phyloP scores from a whole-genome alignment of 2,329 filamentous ascomycete genomes.

The Sphaerulina populicola region DNA sequence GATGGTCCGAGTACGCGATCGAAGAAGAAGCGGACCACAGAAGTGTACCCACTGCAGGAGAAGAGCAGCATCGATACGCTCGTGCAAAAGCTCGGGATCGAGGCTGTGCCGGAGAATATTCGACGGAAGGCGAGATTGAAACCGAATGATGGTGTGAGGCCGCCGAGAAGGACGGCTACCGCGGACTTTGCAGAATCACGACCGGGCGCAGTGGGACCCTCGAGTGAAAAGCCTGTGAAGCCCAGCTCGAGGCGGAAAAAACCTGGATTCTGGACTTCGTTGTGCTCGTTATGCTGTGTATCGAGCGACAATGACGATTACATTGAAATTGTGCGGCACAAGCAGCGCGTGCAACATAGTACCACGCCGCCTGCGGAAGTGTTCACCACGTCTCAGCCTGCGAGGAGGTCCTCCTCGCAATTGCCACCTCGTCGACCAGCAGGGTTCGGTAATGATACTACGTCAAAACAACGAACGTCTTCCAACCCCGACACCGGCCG shows the following conservation, averaged over 20 bases:
- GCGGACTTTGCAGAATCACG: constrained; percentile 13
- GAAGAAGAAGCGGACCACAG: constrained; percentile 27
- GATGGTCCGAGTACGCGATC: constrained; percentile 13
- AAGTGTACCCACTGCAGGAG: constrained; percentile 51
- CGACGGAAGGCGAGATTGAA: constrained; percentile 8
- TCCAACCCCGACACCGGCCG: constrained; percentile 28
- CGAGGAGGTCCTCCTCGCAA: constrained; percentile 2
- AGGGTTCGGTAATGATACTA: constrained; percentile 8
- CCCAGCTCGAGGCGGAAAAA: constrained; percentile 23
- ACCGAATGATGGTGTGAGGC: constrained; percentile 6
- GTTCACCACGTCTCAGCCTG: constrained; percentile 8
- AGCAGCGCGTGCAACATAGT: constrained; percentile 27
- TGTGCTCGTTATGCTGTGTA: constrained; percentile 40
- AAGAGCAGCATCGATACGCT: constrained; percentile 80
- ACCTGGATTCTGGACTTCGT: constrained; percentile 37
- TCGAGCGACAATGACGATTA: constrained; percentile 37
- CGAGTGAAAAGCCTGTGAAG: constrained; percentile 12
- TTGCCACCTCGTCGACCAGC: constrained; percentile 12
- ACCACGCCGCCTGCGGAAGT: background rate
- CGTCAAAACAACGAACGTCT: constrained; percentile 11
- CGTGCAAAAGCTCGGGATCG: constrained; percentile 61
- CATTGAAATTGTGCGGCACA: constrained; percentile 38
- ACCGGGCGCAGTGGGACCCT: background rate
- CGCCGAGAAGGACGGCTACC: constrained; percentile 13
- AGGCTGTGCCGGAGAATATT: constrained; percentile 12